phyloP scores from a whole-genome alignment of 2,329 filamentous ascomycete genomes.

The Macroventuria anomochaeta region DNA sequence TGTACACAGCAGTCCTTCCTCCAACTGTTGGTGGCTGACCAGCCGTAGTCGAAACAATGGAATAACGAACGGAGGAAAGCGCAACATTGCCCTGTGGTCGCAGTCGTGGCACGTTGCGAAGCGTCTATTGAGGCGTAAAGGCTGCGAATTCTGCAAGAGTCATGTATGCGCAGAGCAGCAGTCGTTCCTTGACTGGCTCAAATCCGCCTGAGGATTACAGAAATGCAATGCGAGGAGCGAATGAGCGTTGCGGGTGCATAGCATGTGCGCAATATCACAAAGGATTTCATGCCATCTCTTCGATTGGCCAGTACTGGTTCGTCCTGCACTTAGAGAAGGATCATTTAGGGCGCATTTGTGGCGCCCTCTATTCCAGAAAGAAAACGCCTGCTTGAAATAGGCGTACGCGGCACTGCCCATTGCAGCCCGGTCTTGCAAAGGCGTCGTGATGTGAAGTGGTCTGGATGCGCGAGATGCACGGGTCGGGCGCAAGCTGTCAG shows the following conservation, averaged over 20 bases:
- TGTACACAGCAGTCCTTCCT: neutral
- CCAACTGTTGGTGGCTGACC: neutral
- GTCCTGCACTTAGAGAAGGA: neutral
- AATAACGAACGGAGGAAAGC: slow-evolving; percentile 7
- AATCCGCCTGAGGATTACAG: too few species aligned
- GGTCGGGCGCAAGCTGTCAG: neutral
- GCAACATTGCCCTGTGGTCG: neutral
- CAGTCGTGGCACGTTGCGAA: slow-evolving; percentile 1
- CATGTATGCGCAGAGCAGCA: neutral
- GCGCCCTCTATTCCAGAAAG: neutral
- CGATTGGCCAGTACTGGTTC: neutral
- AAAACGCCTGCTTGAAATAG: neutral
- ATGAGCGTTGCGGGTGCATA: neutral
- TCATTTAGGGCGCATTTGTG: neutral
- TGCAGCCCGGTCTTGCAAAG: neutral
- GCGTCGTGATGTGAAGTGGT: neutral
- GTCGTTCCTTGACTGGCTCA: too few species aligned
- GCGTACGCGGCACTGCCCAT: neutral
- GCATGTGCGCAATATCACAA: neutral
- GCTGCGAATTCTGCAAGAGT: neutral
- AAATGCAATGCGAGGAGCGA: neutral
- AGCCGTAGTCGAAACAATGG: too few species aligned
- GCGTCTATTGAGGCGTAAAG: neutral
- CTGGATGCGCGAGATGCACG: neutral
- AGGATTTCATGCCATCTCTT: neutral